Percentiles rank a stretch among this genome's conserved stretches.
Evolutionary conservation across 257 asterid species (phyloP).

Genomic region (Haberlea rhodopensis): DNA sequence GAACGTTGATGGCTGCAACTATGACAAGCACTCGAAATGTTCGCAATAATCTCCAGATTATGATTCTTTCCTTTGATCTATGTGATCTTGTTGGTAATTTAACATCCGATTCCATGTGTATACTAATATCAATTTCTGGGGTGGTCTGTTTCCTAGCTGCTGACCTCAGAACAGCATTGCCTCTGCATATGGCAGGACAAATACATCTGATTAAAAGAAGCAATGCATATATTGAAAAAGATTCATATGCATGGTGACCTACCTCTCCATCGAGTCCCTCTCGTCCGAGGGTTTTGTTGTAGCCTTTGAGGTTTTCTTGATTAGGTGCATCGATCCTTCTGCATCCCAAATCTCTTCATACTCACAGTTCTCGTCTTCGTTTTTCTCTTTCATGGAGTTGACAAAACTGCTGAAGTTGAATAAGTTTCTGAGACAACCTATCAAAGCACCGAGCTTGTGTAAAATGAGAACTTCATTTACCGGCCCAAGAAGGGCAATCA

Average conservation of each 20-base stretch:
- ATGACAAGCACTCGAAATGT: conserved; percentile 44
- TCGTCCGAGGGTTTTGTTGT: conserved; percentile 35
- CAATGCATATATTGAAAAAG: conserved; percentile 2
- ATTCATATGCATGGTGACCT: conserved; percentile 6
- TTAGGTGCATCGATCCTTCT: conserved; percentile 95
- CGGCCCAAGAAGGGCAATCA: conserved; percentile 62
- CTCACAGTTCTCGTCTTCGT: conserved; percentile 77
- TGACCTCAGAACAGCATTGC: conserved; percentile 74
- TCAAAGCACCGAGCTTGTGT: conserved; percentile 37
- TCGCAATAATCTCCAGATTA: conserved; percentile 60
- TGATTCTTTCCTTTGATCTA: conserved; percentile 47
- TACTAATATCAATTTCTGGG: conserved; percentile 43
- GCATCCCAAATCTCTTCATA: conserved; percentile 96
- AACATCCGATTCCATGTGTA: conserved; percentile 45
- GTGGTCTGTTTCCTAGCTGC: conserved; percentile 51
- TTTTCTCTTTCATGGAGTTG: conserved; percentile 56
- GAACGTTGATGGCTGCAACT: conserved; percentile 70
- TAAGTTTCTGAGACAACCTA: conserved; percentile 35
- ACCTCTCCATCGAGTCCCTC: conserved; percentile 60
- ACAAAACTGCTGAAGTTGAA: conserved; percentile 41
- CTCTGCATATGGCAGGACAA: conserved; percentile 44
- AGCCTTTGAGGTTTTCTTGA: conserved; percentile 60
- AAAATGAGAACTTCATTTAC: conserved; percentile 50
- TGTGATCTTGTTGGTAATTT: conserved; percentile 36
- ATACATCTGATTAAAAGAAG: not conserved